Percentiles rank a stretch among this genome's conserved stretches.
phyloP scores from a whole-genome alignment of 805 yeast genomes.

The Zygoascus biomembranicola region DNA sequence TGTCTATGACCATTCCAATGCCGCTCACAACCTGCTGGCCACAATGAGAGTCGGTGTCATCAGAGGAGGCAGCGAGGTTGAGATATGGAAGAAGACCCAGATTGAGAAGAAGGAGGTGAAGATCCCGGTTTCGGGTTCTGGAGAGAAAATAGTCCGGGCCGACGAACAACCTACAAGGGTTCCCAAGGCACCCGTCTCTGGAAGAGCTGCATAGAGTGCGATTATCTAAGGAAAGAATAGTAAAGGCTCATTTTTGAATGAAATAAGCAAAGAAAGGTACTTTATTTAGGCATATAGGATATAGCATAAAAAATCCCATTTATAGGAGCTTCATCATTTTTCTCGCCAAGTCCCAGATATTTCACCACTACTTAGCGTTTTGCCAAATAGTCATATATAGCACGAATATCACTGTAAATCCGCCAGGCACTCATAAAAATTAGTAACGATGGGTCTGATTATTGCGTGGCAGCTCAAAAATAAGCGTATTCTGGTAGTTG shows the following conservation, averaged over 20 bases:
- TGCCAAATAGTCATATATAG: too few species aligned
- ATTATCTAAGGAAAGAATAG: not conserved
- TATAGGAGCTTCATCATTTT: too few species aligned
- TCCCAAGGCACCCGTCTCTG: conserved; percentile 39
- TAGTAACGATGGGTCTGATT: not conserved
- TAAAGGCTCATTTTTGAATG: not conserved
- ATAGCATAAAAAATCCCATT: not conserved
- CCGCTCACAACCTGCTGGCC: conserved; percentile 82
- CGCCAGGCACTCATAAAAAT: too few species aligned
- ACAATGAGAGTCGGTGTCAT: conserved; percentile 90
- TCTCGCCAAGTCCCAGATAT: too few species aligned
- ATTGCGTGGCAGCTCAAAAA: conserved; percentile 25
- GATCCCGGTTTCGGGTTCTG: conserved; percentile 44
- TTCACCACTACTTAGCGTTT: too few species aligned
- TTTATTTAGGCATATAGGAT: not conserved
- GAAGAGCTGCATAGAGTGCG: conserved; percentile 45
- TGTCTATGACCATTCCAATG: conserved; percentile 86
- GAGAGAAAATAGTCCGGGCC: conserved; percentile 49
- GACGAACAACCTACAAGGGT: conserved; percentile 51
- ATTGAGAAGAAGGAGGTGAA: conserved; percentile 57
- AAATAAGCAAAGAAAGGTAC: not conserved
- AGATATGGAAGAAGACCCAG: conserved; percentile 72
- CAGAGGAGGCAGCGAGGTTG: conserved; percentile 71
- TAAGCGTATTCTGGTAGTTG: conserved; percentile 61
- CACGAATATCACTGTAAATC: too few species aligned